Evolutionary conservation across 148 eudicot species (phyloP).

Genomic region (Cornus florida): DNA sequence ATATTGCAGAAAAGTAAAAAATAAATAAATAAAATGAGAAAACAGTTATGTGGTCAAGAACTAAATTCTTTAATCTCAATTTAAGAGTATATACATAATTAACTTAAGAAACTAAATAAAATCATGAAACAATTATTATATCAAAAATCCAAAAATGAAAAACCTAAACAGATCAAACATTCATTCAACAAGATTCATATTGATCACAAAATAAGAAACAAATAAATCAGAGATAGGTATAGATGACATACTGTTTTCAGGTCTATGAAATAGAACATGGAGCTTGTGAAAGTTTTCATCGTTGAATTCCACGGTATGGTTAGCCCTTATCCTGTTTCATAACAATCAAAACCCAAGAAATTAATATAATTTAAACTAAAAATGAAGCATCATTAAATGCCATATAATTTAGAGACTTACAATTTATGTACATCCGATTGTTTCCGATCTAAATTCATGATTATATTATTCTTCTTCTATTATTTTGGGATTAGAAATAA

Average conservation of each 20-base stretch:
- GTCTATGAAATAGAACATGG: constrained; percentile 63
- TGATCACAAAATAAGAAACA: not conserved
- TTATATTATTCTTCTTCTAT: too few relatives aligned
- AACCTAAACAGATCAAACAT: not conserved
- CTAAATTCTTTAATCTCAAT: not conserved
- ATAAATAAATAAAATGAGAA: not conserved
- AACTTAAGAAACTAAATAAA: not conserved
- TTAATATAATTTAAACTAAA: not conserved
- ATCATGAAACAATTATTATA: not conserved
- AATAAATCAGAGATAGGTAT: not conserved
- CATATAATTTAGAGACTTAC: constrained; percentile 20
- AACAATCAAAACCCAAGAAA: too few relatives aligned
- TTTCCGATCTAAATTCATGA: too few relatives aligned
- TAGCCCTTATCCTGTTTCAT: constrained; percentile 71
- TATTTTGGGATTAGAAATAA: too few relatives aligned
- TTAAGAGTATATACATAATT: not conserved
- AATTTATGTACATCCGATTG: constrained; percentile 69
- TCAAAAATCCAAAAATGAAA: not conserved
- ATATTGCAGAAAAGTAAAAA: not conserved
- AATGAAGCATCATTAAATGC: not conserved
- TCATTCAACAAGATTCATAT: not conserved
- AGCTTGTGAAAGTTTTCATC: constrained; percentile 69
- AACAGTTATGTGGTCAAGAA: too few relatives aligned
- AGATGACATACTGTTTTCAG: constrained; percentile 36
- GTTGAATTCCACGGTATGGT: constrained; percentile 67